Base-by-base conservation (phyloP, 2,329 filamentous ascomycete genomes). In the Verticillium nubilum region DNA sequence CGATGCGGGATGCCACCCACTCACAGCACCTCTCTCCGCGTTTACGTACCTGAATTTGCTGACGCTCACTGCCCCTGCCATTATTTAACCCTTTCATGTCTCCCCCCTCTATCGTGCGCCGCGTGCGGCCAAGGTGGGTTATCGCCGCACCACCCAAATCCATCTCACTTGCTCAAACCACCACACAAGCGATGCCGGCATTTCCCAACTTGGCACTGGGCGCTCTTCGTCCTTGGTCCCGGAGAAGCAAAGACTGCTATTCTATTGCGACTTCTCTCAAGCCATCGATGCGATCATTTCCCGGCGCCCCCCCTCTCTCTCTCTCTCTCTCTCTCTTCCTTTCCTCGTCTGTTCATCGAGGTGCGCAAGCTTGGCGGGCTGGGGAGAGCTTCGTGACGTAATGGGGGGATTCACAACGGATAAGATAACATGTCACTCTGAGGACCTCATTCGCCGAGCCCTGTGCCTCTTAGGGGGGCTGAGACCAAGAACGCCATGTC, bases 31-130 rank as follows among this genome's bases (percentile, higher is more conserved):
- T 19, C 53, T 35, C 33, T 25, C 5, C 12, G n/a, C 28, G 59
- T 62, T 73, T 74, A 74, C 72, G 70, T 73, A 73, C 69, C 71
- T 67, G 64, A 69, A 74, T 72, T 73, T 72, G 69, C 62, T 72
- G 68, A 69, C n/a, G 6, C n/a, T 13, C 9, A 13, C 29, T 31
- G 3, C 3, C 29, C 3, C 29, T 31, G n/a, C n/a, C n/a, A n/a
- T n/a, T n/a, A n/a, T n/a, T n/a, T n/a, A n/a, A n/a, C n/a, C n/a
- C n/a, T n/a, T n/a, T n/a, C n/a, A n/a, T n/a, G n/a, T n/a, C n/a
- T n/a, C n/a, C 28, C 28, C 29, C 29, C 29, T 31, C 42, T 47
- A 47, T 47, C 42, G 42, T 19, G n/a, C 35, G 33, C 33, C 33
- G 33, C 33, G 33, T 37, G 33, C 33, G 33, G 33, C 33, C 33